phyloP scores from a whole-genome alignment of 441 rosid genomes.

The Pelargonium australe region DNA sequence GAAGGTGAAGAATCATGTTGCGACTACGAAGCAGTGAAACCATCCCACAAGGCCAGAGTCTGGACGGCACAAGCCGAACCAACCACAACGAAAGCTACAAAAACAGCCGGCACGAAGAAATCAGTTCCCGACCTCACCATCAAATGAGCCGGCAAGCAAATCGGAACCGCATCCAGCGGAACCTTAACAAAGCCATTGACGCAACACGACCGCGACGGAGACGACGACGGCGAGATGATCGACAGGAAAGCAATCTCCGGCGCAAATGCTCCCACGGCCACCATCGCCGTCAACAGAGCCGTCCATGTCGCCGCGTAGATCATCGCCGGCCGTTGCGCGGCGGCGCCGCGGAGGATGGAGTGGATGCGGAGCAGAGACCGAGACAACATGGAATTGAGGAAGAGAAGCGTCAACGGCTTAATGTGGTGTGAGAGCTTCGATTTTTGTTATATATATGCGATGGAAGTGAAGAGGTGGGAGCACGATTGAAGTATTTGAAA shows the following conservation, averaged over 20 bases:
- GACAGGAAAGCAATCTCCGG: background rate
- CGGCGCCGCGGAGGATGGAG: constrained; percentile 12
- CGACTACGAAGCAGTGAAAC: background rate
- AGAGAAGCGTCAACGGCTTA: too few relatives aligned
- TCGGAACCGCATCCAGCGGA: background rate
- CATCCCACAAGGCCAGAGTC: background rate
- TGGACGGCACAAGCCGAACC: background rate
- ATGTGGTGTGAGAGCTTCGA: too few relatives aligned
- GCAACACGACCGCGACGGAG: background rate
- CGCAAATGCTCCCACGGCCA: constrained; percentile 1
- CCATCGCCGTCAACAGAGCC: background rate
- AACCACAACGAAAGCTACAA: background rate
- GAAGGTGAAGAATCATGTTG: too few relatives aligned
- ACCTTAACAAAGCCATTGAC: background rate
- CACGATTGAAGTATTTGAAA: too few relatives aligned
- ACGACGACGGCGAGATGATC: too few relatives aligned
- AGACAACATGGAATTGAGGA: too few relatives aligned
- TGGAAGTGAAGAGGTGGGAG: too few relatives aligned
- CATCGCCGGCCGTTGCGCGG: constrained; percentile 47
- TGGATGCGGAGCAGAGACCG: too few relatives aligned
- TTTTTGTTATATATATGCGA: too few relatives aligned
- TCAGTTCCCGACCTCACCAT: background rate
- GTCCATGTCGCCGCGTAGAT: constrained; percentile 79
- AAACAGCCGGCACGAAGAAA: background rate
- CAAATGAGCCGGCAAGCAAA: background rate